phyloP scores from a whole-genome alignment of 1,284 basidiomycete genomes.

The Trichosporon faecale region DNA sequence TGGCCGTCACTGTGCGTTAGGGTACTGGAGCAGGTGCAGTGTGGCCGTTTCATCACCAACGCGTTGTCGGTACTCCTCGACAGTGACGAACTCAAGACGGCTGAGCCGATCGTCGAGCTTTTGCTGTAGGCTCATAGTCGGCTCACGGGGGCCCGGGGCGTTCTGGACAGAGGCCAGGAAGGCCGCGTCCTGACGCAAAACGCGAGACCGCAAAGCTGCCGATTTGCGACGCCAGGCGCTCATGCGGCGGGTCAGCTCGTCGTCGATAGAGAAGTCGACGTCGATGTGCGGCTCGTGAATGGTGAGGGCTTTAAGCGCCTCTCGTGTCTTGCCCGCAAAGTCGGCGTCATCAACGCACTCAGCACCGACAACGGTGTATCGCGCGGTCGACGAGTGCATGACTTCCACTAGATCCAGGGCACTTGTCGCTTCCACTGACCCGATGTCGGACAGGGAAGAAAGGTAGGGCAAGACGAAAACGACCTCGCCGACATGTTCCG shows the following conservation, averaged over 20 bases:
- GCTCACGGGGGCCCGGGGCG: no score
- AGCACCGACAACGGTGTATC: not conserved
- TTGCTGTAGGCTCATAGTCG: no score
- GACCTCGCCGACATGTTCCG: not conserved
- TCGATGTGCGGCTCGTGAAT: not conserved
- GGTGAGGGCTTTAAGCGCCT: not conserved
- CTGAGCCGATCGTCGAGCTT: no score
- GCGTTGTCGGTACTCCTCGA: no score
- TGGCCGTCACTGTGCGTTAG: not conserved
- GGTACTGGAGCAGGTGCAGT: not conserved
- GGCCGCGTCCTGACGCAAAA: not conserved
- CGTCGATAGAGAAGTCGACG: not conserved
- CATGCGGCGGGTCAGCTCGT: not conserved
- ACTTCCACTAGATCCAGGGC: not conserved
- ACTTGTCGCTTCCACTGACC: not conserved
- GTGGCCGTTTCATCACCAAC: no score
- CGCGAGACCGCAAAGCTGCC: not conserved
- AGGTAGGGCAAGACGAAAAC: not conserved
- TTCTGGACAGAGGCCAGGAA: not conserved
- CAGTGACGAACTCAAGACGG: no score
- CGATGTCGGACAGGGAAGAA: not conserved
- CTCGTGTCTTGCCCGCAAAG: not conserved
- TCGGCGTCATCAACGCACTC: not conserved
- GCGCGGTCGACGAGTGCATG: not conserved
- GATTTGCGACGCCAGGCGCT: not conserved